phyloP scores from a whole-genome alignment of 176 grass and related monocot genomes.

The Eleusine coracana region DNA sequence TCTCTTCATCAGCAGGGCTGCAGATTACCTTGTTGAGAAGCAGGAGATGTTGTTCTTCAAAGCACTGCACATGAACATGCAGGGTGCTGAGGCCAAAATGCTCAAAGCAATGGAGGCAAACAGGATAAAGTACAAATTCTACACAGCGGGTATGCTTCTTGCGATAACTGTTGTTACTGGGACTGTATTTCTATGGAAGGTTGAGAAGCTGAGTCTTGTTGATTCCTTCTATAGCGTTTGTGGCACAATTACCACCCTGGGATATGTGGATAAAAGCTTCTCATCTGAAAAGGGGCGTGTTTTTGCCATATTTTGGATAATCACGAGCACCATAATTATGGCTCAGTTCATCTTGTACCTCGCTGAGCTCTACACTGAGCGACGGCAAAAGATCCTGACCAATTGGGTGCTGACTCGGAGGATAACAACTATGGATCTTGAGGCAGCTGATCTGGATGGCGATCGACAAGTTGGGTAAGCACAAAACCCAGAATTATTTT shows the following conservation, averaged over 20 bases:
- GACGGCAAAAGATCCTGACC: conserved; percentile 71
- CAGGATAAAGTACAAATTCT: conserved; percentile 80
- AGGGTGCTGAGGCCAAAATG: conserved; percentile 53
- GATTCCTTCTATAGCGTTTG: conserved; percentile 93
- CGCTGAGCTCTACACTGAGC: conserved; percentile 71
- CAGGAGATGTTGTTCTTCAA: conserved; percentile 83
- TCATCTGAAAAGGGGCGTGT: conserved; percentile 62
- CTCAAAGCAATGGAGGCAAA: conserved; percentile 62
- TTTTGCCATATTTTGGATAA: conserved; percentile 91
- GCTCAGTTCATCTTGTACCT: conserved; percentile 91
- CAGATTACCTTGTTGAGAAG: conserved; percentile 90
- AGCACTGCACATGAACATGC: conserved; percentile 65
- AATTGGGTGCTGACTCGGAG: conserved; percentile 81
- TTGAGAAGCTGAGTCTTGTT: conserved; percentile 76
- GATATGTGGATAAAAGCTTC: conserved; percentile 87
- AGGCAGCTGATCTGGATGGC: conserved; percentile 84
- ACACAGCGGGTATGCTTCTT: conserved; percentile 53
- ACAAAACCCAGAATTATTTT: conserved; percentile 9
- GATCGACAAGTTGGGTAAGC: conserved; percentile 68
- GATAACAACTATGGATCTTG: conserved; percentile 73
- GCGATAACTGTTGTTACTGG: conserved; percentile 45
- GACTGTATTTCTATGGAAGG: conserved; percentile 74
- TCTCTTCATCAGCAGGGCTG: conserved; percentile 71
- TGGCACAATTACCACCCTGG: conserved; percentile 83
- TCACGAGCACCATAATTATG: conserved; percentile 63